A percentile compares a stretch with the other conserved stretches of the same genome.
These are phyloP conservation scores for Senna siamea DNA, from an alignment of 306 rosid genomes.

Conservation along the genomic window DNA sequence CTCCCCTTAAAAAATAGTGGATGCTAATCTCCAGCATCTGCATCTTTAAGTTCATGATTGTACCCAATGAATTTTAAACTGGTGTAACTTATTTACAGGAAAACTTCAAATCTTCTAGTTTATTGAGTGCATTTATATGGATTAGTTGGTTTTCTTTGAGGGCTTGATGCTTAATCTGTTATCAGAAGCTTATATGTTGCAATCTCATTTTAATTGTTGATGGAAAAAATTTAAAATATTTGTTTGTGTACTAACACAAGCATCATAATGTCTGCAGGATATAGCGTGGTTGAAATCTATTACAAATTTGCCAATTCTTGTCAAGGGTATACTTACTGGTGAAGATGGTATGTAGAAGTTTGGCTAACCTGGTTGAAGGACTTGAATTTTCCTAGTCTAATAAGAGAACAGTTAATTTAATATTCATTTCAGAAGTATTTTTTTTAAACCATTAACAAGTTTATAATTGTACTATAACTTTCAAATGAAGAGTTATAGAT, in stretches of 20 bases:
- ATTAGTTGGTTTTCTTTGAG: background rate
- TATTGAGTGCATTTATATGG: background rate
- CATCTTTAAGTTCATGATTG: background rate
- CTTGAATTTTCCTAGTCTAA: too few species aligned
- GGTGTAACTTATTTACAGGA: too few species aligned
- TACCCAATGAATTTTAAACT: too few species aligned
- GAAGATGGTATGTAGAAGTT: conserved; percentile 40
- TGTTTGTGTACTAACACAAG: background rate
- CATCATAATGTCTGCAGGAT: conserved; percentile 30
- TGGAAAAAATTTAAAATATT: background rate
- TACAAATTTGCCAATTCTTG: conserved; percentile 40
- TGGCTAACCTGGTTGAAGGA: too few species aligned
- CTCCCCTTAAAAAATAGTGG: background rate
- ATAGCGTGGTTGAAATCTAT: conserved; percentile 47
- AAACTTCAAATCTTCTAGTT: background rate
- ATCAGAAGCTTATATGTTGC: background rate
- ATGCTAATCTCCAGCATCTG: background rate
- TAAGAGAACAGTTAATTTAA: too few species aligned
- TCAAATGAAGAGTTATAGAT: background rate
- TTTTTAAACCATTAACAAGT: background rate
- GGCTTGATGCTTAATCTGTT: conserved; percentile 1
- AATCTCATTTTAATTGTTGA: background rate
- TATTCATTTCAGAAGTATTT: background rate
- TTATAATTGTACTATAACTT: background rate
- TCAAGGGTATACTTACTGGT: conserved; percentile 43